Evolutionary conservation across 2,329 filamentous ascomycete genomes (phyloP).

Genomic region (Calonectria pseudoreteaudii): DNA sequence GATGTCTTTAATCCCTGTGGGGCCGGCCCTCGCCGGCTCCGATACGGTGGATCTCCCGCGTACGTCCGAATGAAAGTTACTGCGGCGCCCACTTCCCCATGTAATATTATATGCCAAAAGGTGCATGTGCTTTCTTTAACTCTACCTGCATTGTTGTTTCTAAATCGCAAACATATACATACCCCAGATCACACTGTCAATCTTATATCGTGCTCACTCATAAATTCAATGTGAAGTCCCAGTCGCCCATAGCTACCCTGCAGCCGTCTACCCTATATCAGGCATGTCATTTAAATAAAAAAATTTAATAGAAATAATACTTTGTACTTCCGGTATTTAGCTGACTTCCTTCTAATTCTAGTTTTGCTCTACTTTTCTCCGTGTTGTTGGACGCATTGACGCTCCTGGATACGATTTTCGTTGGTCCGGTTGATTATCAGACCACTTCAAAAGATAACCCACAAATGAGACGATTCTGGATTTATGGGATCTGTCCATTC

Average conservation of each 20-base stretch:
- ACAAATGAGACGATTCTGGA: neutral
- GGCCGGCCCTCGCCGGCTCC: slow-evolving; percentile 36
- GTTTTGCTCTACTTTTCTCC: neutral
- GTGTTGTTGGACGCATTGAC: neutral
- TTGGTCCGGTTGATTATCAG: neutral
- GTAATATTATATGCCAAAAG: too few species aligned
- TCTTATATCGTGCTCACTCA: neutral
- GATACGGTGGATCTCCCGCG: slow-evolving; percentile 30
- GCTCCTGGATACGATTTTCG: neutral
- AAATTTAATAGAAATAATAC: neutral
- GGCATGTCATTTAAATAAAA: neutral
- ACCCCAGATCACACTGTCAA: too few species aligned
- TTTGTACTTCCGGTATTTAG: neutral
- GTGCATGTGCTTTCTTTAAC: neutral
- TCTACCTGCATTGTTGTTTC: too few species aligned
- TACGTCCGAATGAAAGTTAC: neutral
- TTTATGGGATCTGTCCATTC: neutral
- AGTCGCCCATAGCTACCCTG: neutral
- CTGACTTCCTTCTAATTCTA: neutral
- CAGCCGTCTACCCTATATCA: neutral
- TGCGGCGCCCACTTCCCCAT: neutral
- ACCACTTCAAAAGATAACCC: neutral
- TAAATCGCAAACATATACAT: neutral
- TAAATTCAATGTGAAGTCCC: neutral
- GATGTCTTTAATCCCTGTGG: slow-evolving; percentile 26